Conservation (phyloP, 2,329 filamentous ascomycete species). For the Colletotrichum costaricense region DNA sequence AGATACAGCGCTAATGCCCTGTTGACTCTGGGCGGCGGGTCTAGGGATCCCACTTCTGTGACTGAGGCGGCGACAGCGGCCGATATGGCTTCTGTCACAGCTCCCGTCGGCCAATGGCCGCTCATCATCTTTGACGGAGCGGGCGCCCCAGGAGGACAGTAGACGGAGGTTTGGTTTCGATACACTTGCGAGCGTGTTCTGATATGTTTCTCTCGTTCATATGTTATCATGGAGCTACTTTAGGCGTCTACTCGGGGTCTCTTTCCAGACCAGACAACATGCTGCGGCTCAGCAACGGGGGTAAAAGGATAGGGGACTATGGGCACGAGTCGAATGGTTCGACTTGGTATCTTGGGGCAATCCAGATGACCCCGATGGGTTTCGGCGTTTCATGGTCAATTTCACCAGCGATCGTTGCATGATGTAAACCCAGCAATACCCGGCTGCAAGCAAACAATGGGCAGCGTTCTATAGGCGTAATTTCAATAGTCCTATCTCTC, state of each 20-base stretch:
- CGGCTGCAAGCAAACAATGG: background rate
- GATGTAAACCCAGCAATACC: constrained; percentile 14
- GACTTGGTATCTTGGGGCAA: background rate
- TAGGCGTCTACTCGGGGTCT: constrained; percentile 14
- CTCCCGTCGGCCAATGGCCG: constrained; percentile 30
- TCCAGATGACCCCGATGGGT: background rate
- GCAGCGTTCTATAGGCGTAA: background rate
- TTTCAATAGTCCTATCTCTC: background rate
- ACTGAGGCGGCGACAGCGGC: constrained; percentile 33
- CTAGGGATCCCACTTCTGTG: constrained; percentile 18
- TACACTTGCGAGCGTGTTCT: background rate
- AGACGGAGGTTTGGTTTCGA: background rate
- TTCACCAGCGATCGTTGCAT: background rate
- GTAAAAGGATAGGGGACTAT: background rate
- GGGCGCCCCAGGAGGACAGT: constrained; percentile 11
- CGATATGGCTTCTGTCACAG: constrained; percentile 22
- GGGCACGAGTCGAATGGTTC: constrained; percentile 1
- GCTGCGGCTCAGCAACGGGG: background rate
- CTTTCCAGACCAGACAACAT: background rate
- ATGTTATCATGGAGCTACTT: background rate
- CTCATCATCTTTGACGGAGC: constrained; percentile 29
- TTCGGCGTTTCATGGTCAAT: constrained; percentile 20
- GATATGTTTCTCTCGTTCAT: background rate
- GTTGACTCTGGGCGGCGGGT: constrained; percentile 54
- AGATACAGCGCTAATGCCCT: constrained; percentile 62